Conservation (phyloP, 2,329 filamentous ascomycete species). For the Xylariomycetidae sp. region DNA sequence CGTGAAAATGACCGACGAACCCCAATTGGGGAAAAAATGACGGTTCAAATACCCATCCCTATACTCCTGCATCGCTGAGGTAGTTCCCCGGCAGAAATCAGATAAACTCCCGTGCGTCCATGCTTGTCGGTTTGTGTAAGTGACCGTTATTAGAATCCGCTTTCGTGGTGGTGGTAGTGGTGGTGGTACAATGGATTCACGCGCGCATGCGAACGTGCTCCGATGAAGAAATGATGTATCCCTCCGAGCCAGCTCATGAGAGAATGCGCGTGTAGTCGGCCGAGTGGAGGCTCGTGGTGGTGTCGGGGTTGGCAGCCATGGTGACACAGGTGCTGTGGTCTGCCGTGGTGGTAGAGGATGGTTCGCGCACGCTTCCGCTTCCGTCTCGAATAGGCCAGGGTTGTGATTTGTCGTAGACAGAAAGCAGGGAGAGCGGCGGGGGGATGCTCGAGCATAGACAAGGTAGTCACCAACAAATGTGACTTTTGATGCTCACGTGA, state of each 20-base stretch:
- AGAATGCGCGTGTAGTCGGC: too few relatives aligned
- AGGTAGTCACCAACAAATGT: too few relatives aligned
- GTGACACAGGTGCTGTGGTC: slow-evolving; percentile 1
- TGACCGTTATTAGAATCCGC: slow-evolving; percentile 19
- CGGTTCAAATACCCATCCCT: slow-evolving; percentile 5
- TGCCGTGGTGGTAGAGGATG: too few relatives aligned
- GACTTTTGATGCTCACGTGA: too few relatives aligned
- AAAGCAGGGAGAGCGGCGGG: too few relatives aligned
- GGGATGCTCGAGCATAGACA: too few relatives aligned
- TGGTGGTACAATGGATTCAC: slow-evolving; percentile 22
- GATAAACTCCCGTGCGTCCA: slow-evolving; percentile 15
- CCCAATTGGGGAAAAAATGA: slow-evolving; percentile 10
- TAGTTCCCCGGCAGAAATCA: slow-evolving; percentile 16
- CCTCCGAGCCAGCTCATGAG: slow-evolving; percentile 23
- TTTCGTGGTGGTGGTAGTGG: slow-evolving; percentile 10
- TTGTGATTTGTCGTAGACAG: too few relatives aligned
- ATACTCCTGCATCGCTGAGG: slow-evolving; percentile 10
- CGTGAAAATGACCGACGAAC: too few relatives aligned
- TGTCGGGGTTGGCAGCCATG: slow-evolving; percentile 3
- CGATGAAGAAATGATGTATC: slow-evolving; percentile 15
- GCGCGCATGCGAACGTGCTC: slow-evolving; percentile 10
- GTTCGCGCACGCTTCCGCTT: too few relatives aligned
- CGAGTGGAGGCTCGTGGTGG: slow-evolving; percentile 6
- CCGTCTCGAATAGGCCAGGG: too few relatives aligned
- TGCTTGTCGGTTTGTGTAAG: slow-evolving; percentile 11